These are phyloP conservation scores for Cadophora gregata DNA, from an alignment of 2,329 filamentous ascomycete species.

Conservation along the genomic window DNA sequence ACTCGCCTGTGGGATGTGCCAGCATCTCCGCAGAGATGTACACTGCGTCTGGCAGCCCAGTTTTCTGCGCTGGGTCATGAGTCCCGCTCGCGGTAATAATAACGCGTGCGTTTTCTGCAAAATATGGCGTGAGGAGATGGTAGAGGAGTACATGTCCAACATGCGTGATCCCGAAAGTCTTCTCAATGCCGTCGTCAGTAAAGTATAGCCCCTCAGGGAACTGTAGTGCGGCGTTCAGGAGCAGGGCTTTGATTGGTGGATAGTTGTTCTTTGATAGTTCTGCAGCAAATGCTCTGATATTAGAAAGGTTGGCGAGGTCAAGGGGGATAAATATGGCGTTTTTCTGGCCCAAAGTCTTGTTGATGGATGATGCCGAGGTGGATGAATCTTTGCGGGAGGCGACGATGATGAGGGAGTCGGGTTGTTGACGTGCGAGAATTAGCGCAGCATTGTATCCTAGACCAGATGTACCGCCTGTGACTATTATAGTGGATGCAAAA, in stretches of 20 bases:
- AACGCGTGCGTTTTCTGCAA: conserved; percentile 50
- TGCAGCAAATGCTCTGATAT: conserved; percentile 51
- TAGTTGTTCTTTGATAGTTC: conserved; percentile 45
- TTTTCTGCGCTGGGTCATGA: conserved; percentile 54
- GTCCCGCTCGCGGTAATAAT: conserved; percentile 53
- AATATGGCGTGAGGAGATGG: conserved; percentile 50
- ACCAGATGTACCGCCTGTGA: conserved; percentile 54
- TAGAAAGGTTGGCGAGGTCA: conserved; percentile 49
- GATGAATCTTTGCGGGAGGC: conserved; percentile 51
- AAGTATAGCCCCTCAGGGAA: conserved; percentile 46
- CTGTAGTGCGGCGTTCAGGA: conserved; percentile 57
- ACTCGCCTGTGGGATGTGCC: conserved; percentile 47
- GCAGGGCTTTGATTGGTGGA: conserved; percentile 51
- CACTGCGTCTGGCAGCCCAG: conserved; percentile 49
- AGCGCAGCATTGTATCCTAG: conserved; percentile 52
- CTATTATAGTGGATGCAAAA: conserved; percentile 42
- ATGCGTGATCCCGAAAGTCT: conserved; percentile 56
- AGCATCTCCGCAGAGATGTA: conserved; percentile 53
- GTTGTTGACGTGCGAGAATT: conserved; percentile 48
- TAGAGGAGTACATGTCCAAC: conserved; percentile 58
- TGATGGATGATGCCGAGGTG: conserved; percentile 51
- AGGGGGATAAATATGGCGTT: conserved; percentile 52
- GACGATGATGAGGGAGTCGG: conserved; percentile 51
- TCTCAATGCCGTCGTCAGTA: conserved; percentile 52
- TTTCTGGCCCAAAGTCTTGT: conserved; percentile 47